These are phyloP conservation scores for Suhomyces sp. DNA, from an alignment of 805 yeast genomes.

Conservation along the genomic window DNA sequence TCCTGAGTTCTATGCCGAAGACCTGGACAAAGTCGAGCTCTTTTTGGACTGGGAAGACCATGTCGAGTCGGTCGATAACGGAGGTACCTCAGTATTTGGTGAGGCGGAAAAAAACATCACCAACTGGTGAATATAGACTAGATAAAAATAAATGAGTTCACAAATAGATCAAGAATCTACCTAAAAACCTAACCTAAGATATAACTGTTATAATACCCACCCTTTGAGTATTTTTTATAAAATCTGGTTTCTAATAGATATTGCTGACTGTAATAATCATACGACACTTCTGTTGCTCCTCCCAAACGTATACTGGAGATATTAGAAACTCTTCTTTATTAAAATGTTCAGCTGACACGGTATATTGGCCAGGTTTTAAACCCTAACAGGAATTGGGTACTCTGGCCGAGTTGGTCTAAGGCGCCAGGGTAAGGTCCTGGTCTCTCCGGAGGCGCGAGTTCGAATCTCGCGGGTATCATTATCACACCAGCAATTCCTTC, in stretches of 20 bases:
- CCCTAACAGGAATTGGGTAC: constrained; percentile 33
- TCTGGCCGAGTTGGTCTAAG: constrained; percentile 46
- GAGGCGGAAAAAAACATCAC: constrained; percentile 90
- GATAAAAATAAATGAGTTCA: background rate
- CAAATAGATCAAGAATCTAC: background rate
- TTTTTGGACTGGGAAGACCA: constrained; percentile 39
- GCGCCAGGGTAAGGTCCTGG: constrained; percentile 48
- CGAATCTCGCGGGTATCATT: constrained; percentile 43
- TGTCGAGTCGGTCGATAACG: constrained; percentile 38
- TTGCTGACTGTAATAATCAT: too few relatives aligned
- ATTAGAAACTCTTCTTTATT: too few relatives aligned
- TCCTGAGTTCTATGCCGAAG: constrained; percentile 51
- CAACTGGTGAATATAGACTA: constrained; percentile 64
- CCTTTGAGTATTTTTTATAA: too few relatives aligned
- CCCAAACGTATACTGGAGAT: too few relatives aligned
- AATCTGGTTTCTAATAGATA: too few relatives aligned
- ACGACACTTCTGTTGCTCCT: too few relatives aligned
- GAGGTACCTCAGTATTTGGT: constrained; percentile 70
- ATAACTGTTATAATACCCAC: too few relatives aligned
- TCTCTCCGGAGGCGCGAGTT: constrained; percentile 47
- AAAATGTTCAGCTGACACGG: too few relatives aligned
- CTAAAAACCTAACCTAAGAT: too few relatives aligned
- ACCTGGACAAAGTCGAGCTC: constrained; percentile 42
- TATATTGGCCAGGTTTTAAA: background rate
- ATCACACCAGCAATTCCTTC: constrained; percentile 35